Evolutionary conservation across 331 rosid species (phyloP).

Genomic region (Pyracantha coccinea): DNA sequence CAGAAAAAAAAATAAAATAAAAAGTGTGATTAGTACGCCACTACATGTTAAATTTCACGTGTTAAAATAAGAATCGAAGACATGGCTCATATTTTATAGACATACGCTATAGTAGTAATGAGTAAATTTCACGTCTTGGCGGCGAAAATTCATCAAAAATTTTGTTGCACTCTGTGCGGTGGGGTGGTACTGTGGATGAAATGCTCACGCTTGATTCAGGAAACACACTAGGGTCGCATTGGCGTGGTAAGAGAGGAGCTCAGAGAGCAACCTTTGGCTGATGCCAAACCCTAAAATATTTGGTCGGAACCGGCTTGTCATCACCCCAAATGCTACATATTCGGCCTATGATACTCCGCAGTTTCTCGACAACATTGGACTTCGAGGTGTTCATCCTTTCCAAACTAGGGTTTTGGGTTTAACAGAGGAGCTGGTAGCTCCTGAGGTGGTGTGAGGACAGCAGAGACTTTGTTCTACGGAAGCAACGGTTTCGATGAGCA

Average conservation of each 20-base stretch:
- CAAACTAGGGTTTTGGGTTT: slow-evolving; percentile 45
- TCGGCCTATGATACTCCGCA: slow-evolving; percentile 45
- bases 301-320: slow-evolving; percentile 29
- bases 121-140: slow-evolving; percentile 33
- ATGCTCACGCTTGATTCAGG: slow-evolving; percentile 84
- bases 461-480: slow-evolving; percentile 50
- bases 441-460: slow-evolving; percentile 56
- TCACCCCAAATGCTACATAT: slow-evolving; percentile 36
- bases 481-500: slow-evolving; percentile 52
- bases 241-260: slow-evolving; percentile 69
- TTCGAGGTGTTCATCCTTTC: slow-evolving; percentile 56
- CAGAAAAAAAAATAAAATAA: too few species aligned
- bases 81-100: too few species aligned
- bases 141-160: slow-evolving; percentile 52
- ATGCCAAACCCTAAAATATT: slow-evolving; percentile 66
- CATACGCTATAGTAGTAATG: too few species aligned
- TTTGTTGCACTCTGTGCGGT: slow-evolving; percentile 72
- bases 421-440: slow-evolving; percentile 35
- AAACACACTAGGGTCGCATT: slow-evolving; percentile 64
- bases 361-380: slow-evolving; percentile 70
- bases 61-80: too few species aligned
- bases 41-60: too few species aligned
- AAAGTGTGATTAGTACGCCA: too few species aligned
- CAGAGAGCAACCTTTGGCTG: slow-evolving; percentile 87
- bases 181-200: slow-evolving; percentile 78